Evolutionary conservation across 331 rosid species (phyloP).

Genomic region (Rhamnella rubrinervis): DNA sequence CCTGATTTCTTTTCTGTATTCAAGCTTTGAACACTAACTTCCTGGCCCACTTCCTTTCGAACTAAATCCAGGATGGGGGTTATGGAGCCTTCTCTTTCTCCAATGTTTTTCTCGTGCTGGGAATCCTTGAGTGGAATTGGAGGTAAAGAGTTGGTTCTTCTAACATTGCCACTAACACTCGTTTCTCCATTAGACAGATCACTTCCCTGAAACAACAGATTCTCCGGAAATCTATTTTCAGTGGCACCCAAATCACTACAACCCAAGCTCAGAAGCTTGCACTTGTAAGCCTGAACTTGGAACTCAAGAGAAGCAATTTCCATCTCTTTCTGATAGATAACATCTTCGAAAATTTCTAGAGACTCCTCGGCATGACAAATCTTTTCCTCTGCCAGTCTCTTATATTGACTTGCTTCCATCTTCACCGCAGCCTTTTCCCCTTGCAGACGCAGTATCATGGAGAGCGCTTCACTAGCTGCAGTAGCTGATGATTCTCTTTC

Average conservation of each 20-base stretch:
- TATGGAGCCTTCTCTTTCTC: conserved; percentile 39
- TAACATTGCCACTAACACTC: conserved; percentile 27
- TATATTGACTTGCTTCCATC: conserved; percentile 92
- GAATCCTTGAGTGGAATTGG: conserved; percentile 35
- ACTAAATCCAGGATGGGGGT: conserved; percentile 30
- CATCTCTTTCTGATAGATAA: conserved; percentile 71
- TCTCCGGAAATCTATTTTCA: conserved; percentile 55
- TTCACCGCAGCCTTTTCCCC: conserved; percentile 85
- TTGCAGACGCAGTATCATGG: conserved; percentile 91
- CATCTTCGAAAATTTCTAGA: conserved; percentile 61
- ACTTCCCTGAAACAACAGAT: conserved; percentile 29
- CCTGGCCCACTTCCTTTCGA: conserved; percentile 28
- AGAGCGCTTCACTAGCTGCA: conserved; percentile 84
- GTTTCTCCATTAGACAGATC: conserved; percentile 43
- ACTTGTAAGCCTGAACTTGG: conserved; percentile 80
- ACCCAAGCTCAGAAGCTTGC: conserved; percentile 71
- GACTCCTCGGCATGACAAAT: conserved; percentile 71
- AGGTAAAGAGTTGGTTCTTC: conserved; percentile 70
- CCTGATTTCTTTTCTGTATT: conserved; percentile 31
- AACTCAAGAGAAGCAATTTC: conserved; percentile 70
- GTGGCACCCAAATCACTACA: conserved; percentile 43
- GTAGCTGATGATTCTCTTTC: conserved; percentile 90
- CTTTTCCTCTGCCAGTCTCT: conserved; percentile 87
- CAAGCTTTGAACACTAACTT: conserved; percentile 28
- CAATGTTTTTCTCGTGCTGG: conserved; percentile 13